Evolutionary conservation across 2,329 filamentous ascomycete species (phyloP), one percentile per base, ranked within the genome.

Genomic region (Blastomyces gilchristii): DNA sequence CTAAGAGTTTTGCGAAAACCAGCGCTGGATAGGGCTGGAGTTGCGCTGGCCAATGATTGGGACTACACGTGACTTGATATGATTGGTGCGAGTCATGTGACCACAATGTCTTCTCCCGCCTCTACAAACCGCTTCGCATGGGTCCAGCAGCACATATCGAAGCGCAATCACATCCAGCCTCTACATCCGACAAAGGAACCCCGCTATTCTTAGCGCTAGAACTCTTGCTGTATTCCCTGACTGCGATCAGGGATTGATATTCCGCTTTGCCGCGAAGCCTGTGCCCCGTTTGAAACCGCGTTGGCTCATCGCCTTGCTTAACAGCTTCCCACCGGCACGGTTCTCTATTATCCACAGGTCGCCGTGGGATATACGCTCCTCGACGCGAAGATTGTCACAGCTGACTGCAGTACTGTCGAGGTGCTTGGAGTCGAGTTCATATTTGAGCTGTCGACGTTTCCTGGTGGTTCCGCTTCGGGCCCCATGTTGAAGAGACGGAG

Each of bases 401-500:
- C 47, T 53, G 47, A 28, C 31, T 28, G 53, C 18, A 52, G 12
- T 39, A 58, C 39, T 45, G 16, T 62, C 25, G 22, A 62, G 39
- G 61, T 43, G 53, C 53, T 49, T 58, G 41, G 53, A 22, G n/a
- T 58, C 61, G 34, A 54, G 53, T 34, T 49, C 14, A 18, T 53
- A 34, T 53, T 54, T 45, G 52, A 62, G 9, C 43, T 49, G 58
- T 39, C 50, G 41, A 25, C 58, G 43, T 50, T 63, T 22, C 25
- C 31, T 62, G 59, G 49, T 62, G 61, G 70, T 69, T 73, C 69
- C 69, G 70, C 68, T 68, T 68, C 65, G 74, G 70, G 68, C 75
- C 74, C 76, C 73, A 79, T 79, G 77, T 79, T 74, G 74, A 79
- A 77, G 75, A 79, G 75, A 78, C 77, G 76, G 73, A 78, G 77